Evolutionary conservation across 768 basidiomycete genomes (phyloP).

Genomic region (Boletales sp.): DNA sequence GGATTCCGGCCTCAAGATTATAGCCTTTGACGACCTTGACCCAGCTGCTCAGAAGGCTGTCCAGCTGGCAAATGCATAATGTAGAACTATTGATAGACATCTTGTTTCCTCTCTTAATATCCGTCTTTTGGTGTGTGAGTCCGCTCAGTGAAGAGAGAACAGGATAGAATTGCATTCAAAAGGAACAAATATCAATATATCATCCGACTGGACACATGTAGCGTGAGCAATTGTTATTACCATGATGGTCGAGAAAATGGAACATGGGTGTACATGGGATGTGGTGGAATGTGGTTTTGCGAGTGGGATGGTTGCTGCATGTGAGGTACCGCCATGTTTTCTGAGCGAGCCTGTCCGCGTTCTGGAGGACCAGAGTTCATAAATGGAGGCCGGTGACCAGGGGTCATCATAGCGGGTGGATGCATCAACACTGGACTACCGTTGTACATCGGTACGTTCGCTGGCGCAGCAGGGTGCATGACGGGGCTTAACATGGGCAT

Average conservation of each 20-base stretch:
- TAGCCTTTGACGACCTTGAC: slow-evolving; percentile 89
- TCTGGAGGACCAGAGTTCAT: slow-evolving; percentile 47
- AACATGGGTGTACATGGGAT: slow-evolving; percentile 29
- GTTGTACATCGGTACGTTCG: slow-evolving; percentile 51
- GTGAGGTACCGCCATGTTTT: slow-evolving; percentile 42
- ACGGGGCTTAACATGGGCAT: slow-evolving; percentile 71
- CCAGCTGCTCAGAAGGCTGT: slow-evolving; percentile 85
- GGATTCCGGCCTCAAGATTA: slow-evolving; percentile 89
- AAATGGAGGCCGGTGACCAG: slow-evolving; percentile 33
- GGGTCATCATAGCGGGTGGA: slow-evolving; percentile 38
- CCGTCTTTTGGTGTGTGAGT: not conserved
- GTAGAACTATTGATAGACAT: slow-evolving; percentile 19
- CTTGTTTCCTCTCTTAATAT: slow-evolving; percentile 15
- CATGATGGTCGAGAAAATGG: slow-evolving; percentile 29
- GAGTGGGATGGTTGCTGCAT: slow-evolving; percentile 36
- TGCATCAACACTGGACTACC: slow-evolving; percentile 69
- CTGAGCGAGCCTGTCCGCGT: slow-evolving; percentile 47
- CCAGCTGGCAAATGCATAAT: slow-evolving; percentile 53
- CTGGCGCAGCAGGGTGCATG: slow-evolving; percentile 53
- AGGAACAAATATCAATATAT: slow-evolving; percentile 33
- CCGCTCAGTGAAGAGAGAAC: slow-evolving; percentile 3
- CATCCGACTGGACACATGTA: slow-evolving; percentile 17
- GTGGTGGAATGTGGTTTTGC: slow-evolving; percentile 23
- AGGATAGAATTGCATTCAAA: slow-evolving; percentile 24
- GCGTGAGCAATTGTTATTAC: slow-evolving; percentile 18